A percentile compares a stretch with the other conserved stretches of the same genome.
Evolutionary conservation across 306 rosid species (phyloP).

Genomic region (Prunus fruticosa): DNA sequence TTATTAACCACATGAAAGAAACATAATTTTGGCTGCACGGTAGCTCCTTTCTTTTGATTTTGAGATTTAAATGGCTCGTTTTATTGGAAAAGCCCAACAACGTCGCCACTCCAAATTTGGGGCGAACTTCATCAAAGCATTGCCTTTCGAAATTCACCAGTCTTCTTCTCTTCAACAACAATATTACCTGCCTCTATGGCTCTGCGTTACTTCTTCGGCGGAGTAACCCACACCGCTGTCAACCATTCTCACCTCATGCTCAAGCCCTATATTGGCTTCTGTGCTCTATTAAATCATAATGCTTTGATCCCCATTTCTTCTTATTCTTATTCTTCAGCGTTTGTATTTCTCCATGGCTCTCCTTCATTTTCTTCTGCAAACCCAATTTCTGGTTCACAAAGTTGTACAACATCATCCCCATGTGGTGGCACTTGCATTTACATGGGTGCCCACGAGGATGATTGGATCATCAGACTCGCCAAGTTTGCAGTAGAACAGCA

Average conservation of each 20-base stretch:
- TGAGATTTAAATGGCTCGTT: neutral
- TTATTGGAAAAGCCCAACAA: neutral
- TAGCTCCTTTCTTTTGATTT: neutral
- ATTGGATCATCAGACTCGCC: constrained; percentile 7
- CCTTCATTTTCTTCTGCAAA: neutral
- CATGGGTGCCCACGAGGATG: neutral
- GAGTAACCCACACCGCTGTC: neutral
- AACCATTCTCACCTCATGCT: neutral
- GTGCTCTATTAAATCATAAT: neutral
- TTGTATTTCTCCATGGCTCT: neutral
- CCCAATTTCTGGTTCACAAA: neutral
- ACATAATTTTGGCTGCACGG: neutral
- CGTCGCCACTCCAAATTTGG: neutral
- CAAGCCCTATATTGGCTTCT: no score
- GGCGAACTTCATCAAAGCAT: neutral
- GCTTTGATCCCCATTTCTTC: neutral
- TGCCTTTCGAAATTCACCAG: neutral
- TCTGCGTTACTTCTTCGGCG: neutral
- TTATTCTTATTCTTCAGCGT: neutral
- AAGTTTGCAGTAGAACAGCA: neutral
- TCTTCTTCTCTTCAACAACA: neutral
- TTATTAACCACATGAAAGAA: neutral
- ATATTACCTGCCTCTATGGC: neutral
- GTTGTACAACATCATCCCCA: neutral
- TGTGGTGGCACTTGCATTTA: constrained; percentile 7